A percentile compares a stretch with the other conserved stretches of the same genome.
These are phyloP conservation scores for Apiotrichum gamsii DNA, from an alignment of 1,284 basidiomycete species.

Conservation along the genomic window DNA sequence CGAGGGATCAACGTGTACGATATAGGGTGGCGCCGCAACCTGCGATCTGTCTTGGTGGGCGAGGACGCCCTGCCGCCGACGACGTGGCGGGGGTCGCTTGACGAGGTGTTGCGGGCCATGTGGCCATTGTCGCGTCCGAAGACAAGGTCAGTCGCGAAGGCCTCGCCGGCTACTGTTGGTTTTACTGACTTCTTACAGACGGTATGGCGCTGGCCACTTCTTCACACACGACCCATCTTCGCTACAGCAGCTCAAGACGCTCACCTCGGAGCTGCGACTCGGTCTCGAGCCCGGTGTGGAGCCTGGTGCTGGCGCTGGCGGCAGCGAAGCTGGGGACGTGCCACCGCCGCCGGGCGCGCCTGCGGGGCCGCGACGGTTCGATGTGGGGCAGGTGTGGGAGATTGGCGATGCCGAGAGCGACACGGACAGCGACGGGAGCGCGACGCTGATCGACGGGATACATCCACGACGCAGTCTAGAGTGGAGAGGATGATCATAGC, in stretches of 20 bases:
- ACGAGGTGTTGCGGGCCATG: conserved; percentile 8
- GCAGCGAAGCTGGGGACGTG: background rate
- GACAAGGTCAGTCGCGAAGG: conserved; percentile 4
- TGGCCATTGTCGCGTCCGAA: conserved; percentile 12
- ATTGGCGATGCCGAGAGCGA: conserved; percentile 7
- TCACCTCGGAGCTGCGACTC: conserved; percentile 31
- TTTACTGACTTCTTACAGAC: conserved; percentile 3
- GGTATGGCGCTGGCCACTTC: conserved; percentile 25
- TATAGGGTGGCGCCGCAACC: conserved; percentile 65
- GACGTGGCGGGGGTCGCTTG: background rate
- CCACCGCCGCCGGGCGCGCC: no score
- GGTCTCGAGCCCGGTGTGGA: conserved; percentile 5
- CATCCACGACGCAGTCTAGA: no score
- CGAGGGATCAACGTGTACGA: conserved; percentile 64
- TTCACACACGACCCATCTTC: conserved; percentile 29
- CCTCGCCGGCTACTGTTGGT: background rate
- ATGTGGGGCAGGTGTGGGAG: background rate
- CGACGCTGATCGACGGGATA: background rate
- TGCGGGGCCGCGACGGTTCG: background rate
- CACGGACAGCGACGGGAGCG: conserved; percentile 1
- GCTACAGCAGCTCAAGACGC: conserved; percentile 19
- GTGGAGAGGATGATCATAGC: no score
- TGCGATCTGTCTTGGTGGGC: conserved; percentile 25
- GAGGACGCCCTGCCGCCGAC: conserved; percentile 1
- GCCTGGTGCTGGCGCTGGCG: background rate